phyloP scores from a whole-genome alignment of 2,329 filamentous ascomycete genomes.

The Pseudogymnoascus sp. region DNA sequence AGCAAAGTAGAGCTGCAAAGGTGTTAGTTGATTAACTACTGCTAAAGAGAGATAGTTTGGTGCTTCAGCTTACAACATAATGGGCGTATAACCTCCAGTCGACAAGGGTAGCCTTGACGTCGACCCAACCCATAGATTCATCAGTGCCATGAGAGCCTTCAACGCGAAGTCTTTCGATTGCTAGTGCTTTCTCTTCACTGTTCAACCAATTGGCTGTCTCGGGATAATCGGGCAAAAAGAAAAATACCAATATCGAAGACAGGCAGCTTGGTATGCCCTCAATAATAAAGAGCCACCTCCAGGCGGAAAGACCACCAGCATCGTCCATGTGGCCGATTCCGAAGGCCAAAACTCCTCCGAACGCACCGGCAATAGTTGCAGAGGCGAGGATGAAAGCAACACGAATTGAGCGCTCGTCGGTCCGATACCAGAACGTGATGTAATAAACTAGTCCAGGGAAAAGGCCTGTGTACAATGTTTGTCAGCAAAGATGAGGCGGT shows the following conservation, averaged over 20 bases:
- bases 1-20: too few species aligned
- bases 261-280: slow-evolving; percentile 18
- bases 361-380: slow-evolving; percentile 25
- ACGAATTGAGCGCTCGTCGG: slow-evolving; percentile 24
- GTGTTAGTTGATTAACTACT: too few species aligned
- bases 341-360: slow-evolving; percentile 27
- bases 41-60: too few species aligned
- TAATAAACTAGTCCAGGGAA: slow-evolving; percentile 34
- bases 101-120: too few species aligned
- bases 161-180: slow-evolving; percentile 33
- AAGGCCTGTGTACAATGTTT: slow-evolving; percentile 42
- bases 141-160: slow-evolving; percentile 38
- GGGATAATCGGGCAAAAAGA: slow-evolving; percentile 43
- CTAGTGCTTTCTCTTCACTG: slow-evolving; percentile 37
- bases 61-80: too few species aligned
- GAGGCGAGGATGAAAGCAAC: slow-evolving; percentile 28
- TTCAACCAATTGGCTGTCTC: slow-evolving; percentile 41
- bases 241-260: slow-evolving; percentile 39
- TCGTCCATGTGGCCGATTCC: slow-evolving; percentile 27
- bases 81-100: too few species aligned
- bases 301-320: slow-evolving; percentile 21
- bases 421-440: slow-evolving; percentile 28
- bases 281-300: slow-evolving; percentile 27
- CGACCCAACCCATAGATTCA: slow-evolving; percentile 33
- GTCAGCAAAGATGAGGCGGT: slow-evolving; percentile 48